A percentile compares a stretch with the other conserved stretches of the same genome.
These are phyloP conservation scores for Aspergillus spinulosporus DNA, from an alignment of 2,329 filamentous ascomycete genomes.

Conservation along the genomic window DNA sequence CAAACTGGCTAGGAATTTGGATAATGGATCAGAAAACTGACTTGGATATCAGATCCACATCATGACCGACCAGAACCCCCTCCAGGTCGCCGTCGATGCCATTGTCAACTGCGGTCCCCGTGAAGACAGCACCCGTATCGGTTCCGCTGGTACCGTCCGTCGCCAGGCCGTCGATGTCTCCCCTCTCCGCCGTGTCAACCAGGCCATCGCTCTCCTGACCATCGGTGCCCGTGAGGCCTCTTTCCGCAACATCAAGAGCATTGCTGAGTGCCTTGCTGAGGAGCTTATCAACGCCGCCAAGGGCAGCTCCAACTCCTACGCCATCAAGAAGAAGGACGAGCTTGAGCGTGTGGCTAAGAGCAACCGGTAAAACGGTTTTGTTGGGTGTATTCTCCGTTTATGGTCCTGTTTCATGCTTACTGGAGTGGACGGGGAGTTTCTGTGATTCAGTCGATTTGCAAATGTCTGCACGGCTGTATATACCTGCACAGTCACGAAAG, in stretches of 20 bases:
- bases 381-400: constrained; percentile 42
- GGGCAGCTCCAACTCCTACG: constrained; percentile 99
- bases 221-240: constrained; percentile 97
- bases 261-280: constrained; percentile 98
- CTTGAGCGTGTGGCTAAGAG: constrained; percentile 99
- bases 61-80: constrained; percentile 99
- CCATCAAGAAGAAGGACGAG: constrained; percentile 99
- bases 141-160: constrained; percentile 98
- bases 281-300: constrained; percentile 99
- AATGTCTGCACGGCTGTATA: constrained; percentile 45
- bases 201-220: constrained; percentile 98
- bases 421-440: constrained; percentile 45
- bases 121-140: constrained; percentile 99
- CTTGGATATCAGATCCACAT: constrained; percentile 81
- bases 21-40: constrained; percentile 1
- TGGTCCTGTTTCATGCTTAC: constrained; percentile 41
- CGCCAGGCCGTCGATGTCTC: constrained; percentile 99
- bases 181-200: constrained; percentile 98
- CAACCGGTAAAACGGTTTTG: constrained; percentile 82
- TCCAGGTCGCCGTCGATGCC: constrained; percentile 98
- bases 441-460: constrained; percentile 45
- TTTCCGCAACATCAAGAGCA: constrained; percentile 99
- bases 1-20: background rate
- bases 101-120: constrained; percentile 99
- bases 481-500: constrained; percentile 39